These are phyloP conservation scores for Chlorella variabilis DNA, from an alignment of 163 green algal genomes.

Conservation along the genomic window DNA sequence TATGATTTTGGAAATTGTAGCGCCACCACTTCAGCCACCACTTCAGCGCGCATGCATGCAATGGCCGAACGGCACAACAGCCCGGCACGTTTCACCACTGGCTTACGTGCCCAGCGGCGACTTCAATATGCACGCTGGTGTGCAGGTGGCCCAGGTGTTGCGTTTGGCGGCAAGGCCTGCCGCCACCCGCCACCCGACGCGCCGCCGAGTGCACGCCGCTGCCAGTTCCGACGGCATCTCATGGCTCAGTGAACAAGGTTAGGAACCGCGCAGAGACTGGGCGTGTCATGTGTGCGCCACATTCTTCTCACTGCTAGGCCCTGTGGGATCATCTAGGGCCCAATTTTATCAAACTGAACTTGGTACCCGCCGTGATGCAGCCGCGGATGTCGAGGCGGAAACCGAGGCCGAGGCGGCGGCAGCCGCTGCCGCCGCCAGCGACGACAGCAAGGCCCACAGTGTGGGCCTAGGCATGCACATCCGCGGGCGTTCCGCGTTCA, in stretches of 20 bases:
- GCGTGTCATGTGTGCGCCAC: neutral
- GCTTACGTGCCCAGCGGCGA: too few species aligned
- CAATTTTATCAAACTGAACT: neutral
- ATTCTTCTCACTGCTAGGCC: neutral
- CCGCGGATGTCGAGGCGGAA: neutral
- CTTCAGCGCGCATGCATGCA: too few species aligned
- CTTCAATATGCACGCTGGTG: neutral
- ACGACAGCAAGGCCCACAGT: conserved; percentile 34
- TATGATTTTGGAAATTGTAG: too few species aligned
- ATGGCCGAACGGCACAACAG: too few species aligned
- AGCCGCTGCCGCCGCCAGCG: neutral
- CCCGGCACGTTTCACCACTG: too few species aligned
- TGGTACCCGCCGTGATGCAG: neutral
- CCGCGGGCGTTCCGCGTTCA: conserved; percentile 2
- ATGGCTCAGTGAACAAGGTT: conserved; percentile 17
- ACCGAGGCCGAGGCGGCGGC: conserved; percentile 15
- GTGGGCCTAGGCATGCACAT: conserved; percentile 45
- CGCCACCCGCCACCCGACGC: too few species aligned
- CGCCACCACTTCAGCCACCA: too few species aligned
- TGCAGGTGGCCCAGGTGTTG: neutral
- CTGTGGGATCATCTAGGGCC: neutral
- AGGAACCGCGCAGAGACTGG: neutral
- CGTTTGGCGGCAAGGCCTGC: too few species aligned
- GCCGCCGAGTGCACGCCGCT: too few species aligned
- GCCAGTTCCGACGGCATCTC: conserved; percentile 4